phyloP scores from a whole-genome alignment of 2,329 filamentous ascomycete genomes.

The Monilinia aucupariae region DNA sequence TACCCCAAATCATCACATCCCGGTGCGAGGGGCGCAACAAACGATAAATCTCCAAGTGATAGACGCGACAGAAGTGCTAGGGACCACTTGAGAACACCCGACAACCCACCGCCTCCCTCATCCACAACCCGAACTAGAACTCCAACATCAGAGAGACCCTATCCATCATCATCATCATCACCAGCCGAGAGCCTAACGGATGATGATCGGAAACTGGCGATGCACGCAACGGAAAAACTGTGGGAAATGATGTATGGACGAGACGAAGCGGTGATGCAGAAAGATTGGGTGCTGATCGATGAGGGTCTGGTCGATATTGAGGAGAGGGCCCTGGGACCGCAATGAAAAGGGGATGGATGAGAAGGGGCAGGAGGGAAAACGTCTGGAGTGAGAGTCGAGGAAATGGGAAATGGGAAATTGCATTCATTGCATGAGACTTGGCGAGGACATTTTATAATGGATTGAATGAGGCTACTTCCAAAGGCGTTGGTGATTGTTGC shows the following conservation, averaged over 20 bases:
- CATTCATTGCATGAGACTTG: not conserved
- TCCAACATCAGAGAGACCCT: not conserved
- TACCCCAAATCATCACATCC: not conserved
- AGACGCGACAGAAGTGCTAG: not conserved
- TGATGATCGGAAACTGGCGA: not conserved
- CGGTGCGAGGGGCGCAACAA: too few relatives aligned
- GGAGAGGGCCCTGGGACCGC: not conserved
- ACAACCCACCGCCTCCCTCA: not conserved
- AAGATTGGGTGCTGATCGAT: too few relatives aligned
- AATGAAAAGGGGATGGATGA: too few relatives aligned
- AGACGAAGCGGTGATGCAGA: not conserved
- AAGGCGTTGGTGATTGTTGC: not conserved
- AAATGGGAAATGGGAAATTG: not conserved
- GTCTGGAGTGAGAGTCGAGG: not conserved
- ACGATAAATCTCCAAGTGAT: fast-evolving
- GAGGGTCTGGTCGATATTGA: not conserved
- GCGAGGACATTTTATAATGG: not conserved
- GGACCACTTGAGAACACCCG: not conserved
- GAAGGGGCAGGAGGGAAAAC: too few relatives aligned
- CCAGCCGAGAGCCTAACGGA: not conserved
- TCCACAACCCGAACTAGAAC: not conserved
- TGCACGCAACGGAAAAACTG: not conserved
- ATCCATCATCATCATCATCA: too few relatives aligned
- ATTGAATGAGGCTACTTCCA: not conserved
- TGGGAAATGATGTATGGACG: not conserved